phyloP scores from a whole-genome alignment of 805 yeast species.

The Hanseniaspora jakobsenii region DNA sequence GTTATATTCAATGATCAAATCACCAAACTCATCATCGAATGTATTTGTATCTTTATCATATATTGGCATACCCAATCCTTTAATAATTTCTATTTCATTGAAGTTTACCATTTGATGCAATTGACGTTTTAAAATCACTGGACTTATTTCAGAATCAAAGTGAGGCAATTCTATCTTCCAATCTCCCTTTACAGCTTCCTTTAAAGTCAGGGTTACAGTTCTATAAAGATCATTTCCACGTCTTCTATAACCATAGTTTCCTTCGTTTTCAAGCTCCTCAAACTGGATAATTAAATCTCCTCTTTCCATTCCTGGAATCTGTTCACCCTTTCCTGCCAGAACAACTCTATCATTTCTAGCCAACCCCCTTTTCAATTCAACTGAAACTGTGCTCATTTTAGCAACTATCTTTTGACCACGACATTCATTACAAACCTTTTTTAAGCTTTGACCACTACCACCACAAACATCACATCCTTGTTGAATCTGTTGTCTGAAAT shows the following conservation, averaged over 20 bases:
- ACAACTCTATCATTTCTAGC: conserved; percentile 47
- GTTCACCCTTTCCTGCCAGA: conserved; percentile 69
- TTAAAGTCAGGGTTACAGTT: conserved; percentile 59
- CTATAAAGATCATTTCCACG: conserved; percentile 63
- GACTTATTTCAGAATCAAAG: conserved; percentile 47
- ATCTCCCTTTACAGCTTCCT: conserved; percentile 66
- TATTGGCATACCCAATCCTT: conserved; percentile 78
- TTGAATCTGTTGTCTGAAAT: conserved; percentile 79
- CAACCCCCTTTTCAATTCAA: conserved; percentile 61
- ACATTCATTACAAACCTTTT: conserved; percentile 56
- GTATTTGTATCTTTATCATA: conserved; percentile 19
- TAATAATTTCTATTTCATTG: conserved; percentile 61
- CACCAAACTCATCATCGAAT: conserved; percentile 39
- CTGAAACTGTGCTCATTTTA: conserved; percentile 43
- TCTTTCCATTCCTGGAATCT: conserved; percentile 65
- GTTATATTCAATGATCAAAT: conserved; percentile 39
- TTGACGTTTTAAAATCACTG: conserved; percentile 37
- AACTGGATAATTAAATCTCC: conserved; percentile 66
- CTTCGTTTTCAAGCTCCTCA: conserved; percentile 36
- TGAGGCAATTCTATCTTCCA: conserved; percentile 63
- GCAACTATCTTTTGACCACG: conserved; percentile 54
- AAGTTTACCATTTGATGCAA: conserved; percentile 42
- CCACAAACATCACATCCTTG: conserved; percentile 65
- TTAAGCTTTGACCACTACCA: conserved; percentile 62
- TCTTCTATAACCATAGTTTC: conserved; percentile 76